Percentiles rank a stretch among this genome's conserved stretches.
Conservation (phyloP, 177 flowering plant genomes). For the Vitis hybrid region DNA sequence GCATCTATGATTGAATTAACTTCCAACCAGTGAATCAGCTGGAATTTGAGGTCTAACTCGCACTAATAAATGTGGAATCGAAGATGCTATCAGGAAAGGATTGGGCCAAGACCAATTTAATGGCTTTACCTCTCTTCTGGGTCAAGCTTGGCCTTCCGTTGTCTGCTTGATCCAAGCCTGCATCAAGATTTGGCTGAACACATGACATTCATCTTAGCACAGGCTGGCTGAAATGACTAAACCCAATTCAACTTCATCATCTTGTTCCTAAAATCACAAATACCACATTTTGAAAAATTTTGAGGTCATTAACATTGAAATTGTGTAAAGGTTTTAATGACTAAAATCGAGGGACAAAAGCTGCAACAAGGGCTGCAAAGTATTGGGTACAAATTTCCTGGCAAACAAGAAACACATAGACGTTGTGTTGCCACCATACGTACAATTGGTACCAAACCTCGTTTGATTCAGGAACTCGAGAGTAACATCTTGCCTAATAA, state of each 20-base stretch:
- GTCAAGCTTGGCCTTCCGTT: too few species aligned
- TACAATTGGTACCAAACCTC: slow-evolving; percentile 24
- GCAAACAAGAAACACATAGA: slow-evolving; percentile 41
- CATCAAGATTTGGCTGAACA: too few species aligned
- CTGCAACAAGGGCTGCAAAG: slow-evolving; percentile 32
- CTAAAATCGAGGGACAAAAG: slow-evolving; percentile 1
- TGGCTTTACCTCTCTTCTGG: too few species aligned
- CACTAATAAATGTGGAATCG: too few species aligned
- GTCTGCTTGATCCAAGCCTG: too few species aligned
- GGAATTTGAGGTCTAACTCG: too few species aligned
- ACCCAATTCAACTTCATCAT: neutral
- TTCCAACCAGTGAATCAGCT: too few species aligned
- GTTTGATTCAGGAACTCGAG: slow-evolving; percentile 26
- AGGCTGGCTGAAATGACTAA: too few species aligned
- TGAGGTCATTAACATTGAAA: neutral
- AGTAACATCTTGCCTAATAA: slow-evolving; percentile 20
- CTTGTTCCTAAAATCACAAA: neutral
- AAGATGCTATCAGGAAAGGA: too few species aligned
- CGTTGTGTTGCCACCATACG: slow-evolving; percentile 27
- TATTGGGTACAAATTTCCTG: slow-evolving; percentile 39
- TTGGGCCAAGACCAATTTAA: too few species aligned
- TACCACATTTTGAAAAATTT: neutral
- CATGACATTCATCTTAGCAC: too few species aligned
- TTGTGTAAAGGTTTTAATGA: neutral
- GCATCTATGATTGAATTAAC: too few species aligned